These are phyloP conservation scores for Conticribra weissflogii DNA, from an alignment of 108 stramenopile genomes.

Conservation along the genomic window DNA sequence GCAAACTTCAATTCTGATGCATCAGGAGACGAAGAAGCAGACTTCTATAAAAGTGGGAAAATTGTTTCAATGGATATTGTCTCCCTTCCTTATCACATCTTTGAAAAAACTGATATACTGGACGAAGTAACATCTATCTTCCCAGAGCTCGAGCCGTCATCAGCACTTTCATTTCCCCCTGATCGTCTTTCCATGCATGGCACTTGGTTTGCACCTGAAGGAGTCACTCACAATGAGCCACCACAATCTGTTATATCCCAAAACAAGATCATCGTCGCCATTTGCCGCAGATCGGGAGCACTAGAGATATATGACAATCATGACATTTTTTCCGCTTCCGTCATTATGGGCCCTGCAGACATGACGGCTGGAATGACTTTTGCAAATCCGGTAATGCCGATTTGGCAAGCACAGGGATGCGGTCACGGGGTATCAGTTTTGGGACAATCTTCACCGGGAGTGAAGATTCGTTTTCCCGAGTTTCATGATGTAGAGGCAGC, in stretches of 20 bases:
- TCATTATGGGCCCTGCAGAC: conserved; percentile 17
- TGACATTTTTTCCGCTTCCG: conserved; percentile 19
- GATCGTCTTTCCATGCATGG: conserved; percentile 52
- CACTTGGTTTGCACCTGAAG: conserved; percentile 34
- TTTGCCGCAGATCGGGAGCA: conserved; percentile 72
- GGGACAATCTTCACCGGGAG: conserved; percentile 10
- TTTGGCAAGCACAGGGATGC: conserved; percentile 64
- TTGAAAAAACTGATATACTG: conserved; percentile 6
- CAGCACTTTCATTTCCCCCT: conserved; percentile 45
- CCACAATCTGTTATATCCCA: conserved; percentile 2
- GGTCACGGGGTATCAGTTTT: conserved; percentile 59
- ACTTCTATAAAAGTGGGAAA: conserved; percentile 55
- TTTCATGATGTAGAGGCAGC: conserved; percentile 54
- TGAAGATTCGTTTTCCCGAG: conserved; percentile 44
- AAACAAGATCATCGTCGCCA: conserved; percentile 49
- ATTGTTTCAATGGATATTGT: conserved; percentile 55
- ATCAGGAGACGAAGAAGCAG: conserved; percentile 37
- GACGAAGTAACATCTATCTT: not conserved
- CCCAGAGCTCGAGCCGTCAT: conserved; percentile 9
- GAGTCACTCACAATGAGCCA: conserved; percentile 8
- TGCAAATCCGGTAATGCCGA: conserved; percentile 27
- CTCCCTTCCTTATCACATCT: conserved; percentile 39
- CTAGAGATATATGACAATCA: conserved; percentile 63
- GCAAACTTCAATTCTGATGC: not conserved
- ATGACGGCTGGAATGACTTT: too few relatives aligned